Conservation (phyloP, 352 stramenopile genomes). For the Blastocystis sp. region DNA sequence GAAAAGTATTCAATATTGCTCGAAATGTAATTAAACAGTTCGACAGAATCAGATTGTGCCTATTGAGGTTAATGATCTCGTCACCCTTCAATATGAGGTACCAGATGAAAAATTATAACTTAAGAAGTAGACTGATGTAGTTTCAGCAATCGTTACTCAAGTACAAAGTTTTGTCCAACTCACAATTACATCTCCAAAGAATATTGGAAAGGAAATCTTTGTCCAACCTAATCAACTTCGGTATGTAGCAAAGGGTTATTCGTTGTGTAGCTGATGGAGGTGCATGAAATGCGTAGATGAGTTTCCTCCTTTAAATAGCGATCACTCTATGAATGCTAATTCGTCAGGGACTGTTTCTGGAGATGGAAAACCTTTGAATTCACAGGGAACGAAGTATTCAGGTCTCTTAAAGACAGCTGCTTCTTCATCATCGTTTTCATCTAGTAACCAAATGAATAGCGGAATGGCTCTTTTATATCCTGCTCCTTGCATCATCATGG, state of each 20-base stretch:
- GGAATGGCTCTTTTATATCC: conserved; percentile 56
- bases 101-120: background rate
- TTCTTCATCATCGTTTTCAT: background rate
- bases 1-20: background rate
- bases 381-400: too few relatives aligned
- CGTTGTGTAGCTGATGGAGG: background rate
- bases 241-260: conserved; percentile 51
- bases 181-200: conserved; percentile 38
- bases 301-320: background rate
- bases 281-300: background rate
- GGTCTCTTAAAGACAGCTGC: background rate
- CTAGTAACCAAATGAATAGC: conserved; percentile 27
- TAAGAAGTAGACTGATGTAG: conserved; percentile 20
- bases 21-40: background rate
- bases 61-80: conserved; percentile 52
- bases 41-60: conserved; percentile 22
- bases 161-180: conserved; percentile 10
- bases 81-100: conserved; percentile 32
- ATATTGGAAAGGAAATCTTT: conserved; percentile 17
- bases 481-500: conserved; percentile 62
- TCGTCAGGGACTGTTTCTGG: background rate
- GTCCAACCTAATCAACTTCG: background rate
- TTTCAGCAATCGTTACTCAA: conserved; percentile 36
- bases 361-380: too few relatives aligned
- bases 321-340: background rate